Conservation (phyloP, 202 grass and related monocot species). For the Digitaria exilis region DNA sequence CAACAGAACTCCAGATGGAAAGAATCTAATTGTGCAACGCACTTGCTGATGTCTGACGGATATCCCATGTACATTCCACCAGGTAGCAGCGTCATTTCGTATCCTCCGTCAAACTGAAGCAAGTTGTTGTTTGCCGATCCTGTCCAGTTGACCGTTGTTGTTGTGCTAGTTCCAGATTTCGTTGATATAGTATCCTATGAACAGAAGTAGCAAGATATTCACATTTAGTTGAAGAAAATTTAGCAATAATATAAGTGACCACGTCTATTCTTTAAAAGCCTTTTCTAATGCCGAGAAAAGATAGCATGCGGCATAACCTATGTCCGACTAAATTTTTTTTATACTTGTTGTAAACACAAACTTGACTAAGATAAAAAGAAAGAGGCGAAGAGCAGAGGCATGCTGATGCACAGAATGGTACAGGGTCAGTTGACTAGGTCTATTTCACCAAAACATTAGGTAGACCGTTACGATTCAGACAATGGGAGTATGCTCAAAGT, state of each 20-base stretch:
- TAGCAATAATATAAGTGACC: neutral
- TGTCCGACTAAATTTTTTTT: too few relatives aligned
- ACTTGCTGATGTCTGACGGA: constrained; percentile 81
- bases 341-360: neutral
- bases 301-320: neutral
- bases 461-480: neutral
- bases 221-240: neutral
- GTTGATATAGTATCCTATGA: constrained; percentile 67
- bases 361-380: neutral
- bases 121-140: constrained; percentile 63
- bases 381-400: neutral
- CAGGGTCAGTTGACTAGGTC: neutral
- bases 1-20: constrained; percentile 97
- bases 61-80: constrained; percentile 95
- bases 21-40: constrained; percentile 61
- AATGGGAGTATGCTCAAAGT: neutral
- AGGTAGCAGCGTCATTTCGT: constrained; percentile 79
- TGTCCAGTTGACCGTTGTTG: constrained; percentile 81
- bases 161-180: constrained; percentile 43
- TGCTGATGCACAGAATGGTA: neutral
- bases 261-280: neutral
- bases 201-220: constrained; percentile 32
- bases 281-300: constrained; percentile 12
- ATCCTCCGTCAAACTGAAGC: constrained; percentile 85
- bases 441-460: neutral